Evolutionary conservation across 345 rosid species (phyloP).

Genomic region (Euphorbia pulcherrima): DNA sequence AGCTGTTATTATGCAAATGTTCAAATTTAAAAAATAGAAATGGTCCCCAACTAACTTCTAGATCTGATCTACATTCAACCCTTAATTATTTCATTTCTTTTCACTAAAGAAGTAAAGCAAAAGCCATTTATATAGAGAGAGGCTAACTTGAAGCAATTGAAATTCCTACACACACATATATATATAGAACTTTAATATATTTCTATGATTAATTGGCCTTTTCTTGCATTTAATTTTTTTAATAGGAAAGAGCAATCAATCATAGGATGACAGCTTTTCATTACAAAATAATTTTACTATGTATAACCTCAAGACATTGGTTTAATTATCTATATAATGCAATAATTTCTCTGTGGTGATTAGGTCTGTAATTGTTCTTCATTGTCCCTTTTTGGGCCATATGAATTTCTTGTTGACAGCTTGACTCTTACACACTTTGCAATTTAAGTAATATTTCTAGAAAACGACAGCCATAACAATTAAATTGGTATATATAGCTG

Average conservation of each 20-base stretch:
- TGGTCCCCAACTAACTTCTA: conserved; percentile 9
- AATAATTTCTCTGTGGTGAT: too few relatives aligned
- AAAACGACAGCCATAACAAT: neutral
- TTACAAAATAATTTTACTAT: neutral
- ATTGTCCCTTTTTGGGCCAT: neutral
- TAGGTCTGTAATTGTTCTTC: neutral
- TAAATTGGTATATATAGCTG: too few relatives aligned
- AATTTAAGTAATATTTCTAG: neutral
- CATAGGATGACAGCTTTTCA: conserved; percentile 15
- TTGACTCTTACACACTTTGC: neutral
- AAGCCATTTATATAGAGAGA: neutral
- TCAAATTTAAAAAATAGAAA: conserved; percentile 6
- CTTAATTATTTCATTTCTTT: conserved; percentile 5
- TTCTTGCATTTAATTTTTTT: neutral
- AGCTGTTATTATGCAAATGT: conserved; percentile 12
- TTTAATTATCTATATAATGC: too few relatives aligned
- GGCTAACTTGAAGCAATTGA: conserved; percentile 8
- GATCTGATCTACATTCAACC: conserved; percentile 12
- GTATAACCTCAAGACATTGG: too few relatives aligned
- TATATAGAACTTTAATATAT: neutral
- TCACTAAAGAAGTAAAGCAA: neutral
- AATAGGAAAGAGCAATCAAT: conserved; percentile 8
- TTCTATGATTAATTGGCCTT: neutral
- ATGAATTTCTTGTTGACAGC: conserved; percentile 8
- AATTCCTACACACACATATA: neutral